Evolutionary conservation across 2,329 filamentous ascomycete species (phyloP).

Genomic region (Pseudogymnoascus sp.): DNA sequence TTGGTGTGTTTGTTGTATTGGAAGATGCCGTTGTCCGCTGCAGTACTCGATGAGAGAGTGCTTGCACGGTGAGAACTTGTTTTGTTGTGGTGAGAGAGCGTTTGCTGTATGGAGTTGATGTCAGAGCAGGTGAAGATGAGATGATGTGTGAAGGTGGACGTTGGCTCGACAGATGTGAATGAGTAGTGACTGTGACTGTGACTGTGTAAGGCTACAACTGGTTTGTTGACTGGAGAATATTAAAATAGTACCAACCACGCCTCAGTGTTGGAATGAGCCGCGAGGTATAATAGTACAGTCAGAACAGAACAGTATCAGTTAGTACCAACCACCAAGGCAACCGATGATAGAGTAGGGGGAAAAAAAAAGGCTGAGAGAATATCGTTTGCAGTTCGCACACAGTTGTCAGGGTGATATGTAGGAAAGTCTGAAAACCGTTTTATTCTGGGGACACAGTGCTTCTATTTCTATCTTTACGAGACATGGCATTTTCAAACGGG

Average conservation of each 20-base stretch:
- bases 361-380: no score
- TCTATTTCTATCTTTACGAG: not conserved
- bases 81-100: not conserved
- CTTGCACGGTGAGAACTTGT: not conserved
- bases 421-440: not conserved
- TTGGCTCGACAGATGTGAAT: not conserved
- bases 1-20: not conserved
- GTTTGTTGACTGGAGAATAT: not conserved
- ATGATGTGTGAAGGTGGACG: not conserved
- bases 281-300: not conserved
- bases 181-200: not conserved
- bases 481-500: not conserved
- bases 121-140: not conserved
- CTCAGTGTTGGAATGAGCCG: not conserved
- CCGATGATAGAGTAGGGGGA: not conserved
- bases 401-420: not conserved
- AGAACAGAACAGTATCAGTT: no score
- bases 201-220: not conserved
- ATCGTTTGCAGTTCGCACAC: not conserved
- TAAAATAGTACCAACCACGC: not conserved
- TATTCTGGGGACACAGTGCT: not conserved
- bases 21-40: not conserved
- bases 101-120: not conserved
- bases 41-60: not conserved
- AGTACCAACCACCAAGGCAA: not conserved